Conservation (phyloP, 192 early-diverging fungal genomes). For the Umbelopsis sp. region DNA sequence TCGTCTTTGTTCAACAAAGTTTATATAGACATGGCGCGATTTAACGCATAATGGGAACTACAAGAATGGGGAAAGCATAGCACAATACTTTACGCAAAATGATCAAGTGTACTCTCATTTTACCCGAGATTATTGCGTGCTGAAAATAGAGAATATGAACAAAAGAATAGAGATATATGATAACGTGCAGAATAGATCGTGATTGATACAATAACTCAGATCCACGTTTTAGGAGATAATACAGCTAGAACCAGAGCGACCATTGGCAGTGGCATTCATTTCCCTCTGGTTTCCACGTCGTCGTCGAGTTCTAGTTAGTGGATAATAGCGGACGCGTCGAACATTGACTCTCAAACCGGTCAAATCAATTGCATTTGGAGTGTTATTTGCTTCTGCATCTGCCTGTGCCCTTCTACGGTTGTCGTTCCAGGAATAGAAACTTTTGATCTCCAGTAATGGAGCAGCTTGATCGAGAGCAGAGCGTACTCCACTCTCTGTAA, state of each 20-base stretch:
- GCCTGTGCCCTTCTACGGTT: constrained; percentile 8
- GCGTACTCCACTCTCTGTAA: constrained; percentile 47
- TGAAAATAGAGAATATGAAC: neutral
- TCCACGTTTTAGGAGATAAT: constrained; percentile 6
- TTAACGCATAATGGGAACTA: neutral
- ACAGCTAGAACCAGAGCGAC: constrained; percentile 2
- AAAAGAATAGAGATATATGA: neutral
- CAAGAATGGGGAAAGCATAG: neutral
- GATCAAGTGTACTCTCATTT: neutral
- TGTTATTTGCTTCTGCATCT: neutral
- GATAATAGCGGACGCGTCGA: neutral
- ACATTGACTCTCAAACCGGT: neutral
- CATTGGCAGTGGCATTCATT: neutral
- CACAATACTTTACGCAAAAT: neutral
- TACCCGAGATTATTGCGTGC: neutral
- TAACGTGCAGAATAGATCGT: neutral
- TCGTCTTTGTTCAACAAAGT: too few species aligned
- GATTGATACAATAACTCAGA: neutral
- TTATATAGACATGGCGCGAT: neutral
- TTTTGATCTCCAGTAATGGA: constrained; percentile 43
- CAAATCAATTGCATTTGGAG: neutral
- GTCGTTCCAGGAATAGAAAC: constrained; percentile 49
- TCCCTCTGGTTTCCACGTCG: constrained; percentile 4
- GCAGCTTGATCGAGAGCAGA: constrained; percentile 36
- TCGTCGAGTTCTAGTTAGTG: constrained; percentile 8